Base-by-base conservation (phyloP, 2,329 filamentous ascomycete species). In the Ophidiomyces ophidiicola region DNA sequence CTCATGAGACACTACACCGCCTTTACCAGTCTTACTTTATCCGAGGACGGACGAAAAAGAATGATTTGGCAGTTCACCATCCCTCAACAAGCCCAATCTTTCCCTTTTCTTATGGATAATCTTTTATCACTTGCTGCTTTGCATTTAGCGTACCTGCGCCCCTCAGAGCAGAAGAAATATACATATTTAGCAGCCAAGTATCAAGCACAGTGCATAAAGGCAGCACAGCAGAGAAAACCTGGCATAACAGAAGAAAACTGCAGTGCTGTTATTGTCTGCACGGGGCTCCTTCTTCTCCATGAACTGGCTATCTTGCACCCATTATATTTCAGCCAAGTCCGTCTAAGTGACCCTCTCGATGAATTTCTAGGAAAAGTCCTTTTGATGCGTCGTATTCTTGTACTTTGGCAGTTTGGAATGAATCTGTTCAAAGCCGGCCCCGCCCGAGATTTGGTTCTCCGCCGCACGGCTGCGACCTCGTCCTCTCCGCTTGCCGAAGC, bases 1-100 rank as follows among this genome's bases (percentile, higher is more conserved):
- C 49, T 66, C 14, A 54, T 66, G 36, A 59, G 66, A 43, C 53
- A 57, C 40, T 66, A 59, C 42, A 56, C 56, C 6, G 58, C 52
- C 6, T 42, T 48, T 10, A 57, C 55, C 21, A 57, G 55, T 30
- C 44, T 39, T 31, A 51, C 50, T 2, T 39, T 53, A 3, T 47
- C 50, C 3, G 32, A 43, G 7, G 38, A 45, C 19, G 24, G 28
- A 10, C 29, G 36, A 17, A 48, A 44, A 21, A 18, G 29, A n/a
- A 36, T 39, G 26, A 43, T 48, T 3, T 52, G 51, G 48, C 47
- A 42, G 19, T 39, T n/a, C 11, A 32, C 40, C 6, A 44, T 53
- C 6, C 48, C 47, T 6, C 43, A 47, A 21, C 42, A 48, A 32
- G 50, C 50, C 7, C 21, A 49, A 6, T 32, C 34, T 25, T 46